Evolutionary conservation across 495 filamentous ascomycete species (phyloP).

Genomic region (Daldinia childiae): DNA sequence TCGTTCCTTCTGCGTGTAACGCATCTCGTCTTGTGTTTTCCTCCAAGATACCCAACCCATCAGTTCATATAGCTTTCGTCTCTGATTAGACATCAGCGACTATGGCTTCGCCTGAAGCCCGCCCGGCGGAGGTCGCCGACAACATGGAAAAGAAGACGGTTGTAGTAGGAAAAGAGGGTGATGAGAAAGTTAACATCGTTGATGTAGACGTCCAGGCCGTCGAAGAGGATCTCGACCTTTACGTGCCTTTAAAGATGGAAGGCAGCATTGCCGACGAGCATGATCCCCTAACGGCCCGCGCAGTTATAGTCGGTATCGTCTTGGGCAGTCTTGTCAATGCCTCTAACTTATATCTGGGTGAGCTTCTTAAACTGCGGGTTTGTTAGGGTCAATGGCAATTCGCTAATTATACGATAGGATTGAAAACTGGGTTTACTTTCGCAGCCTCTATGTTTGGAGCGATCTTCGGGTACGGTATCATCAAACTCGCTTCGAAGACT

Average conservation of each 20-base stretch:
- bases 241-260: slow-evolving; percentile 59
- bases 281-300: slow-evolving; percentile 66
- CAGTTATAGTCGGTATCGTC: slow-evolving; percentile 64
- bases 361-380: slow-evolving; percentile 25
- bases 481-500: slow-evolving; percentile 63
- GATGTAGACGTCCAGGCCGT: slow-evolving; percentile 38
- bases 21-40: not conserved
- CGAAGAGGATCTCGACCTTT: slow-evolving; percentile 57
- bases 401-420: slow-evolving; percentile 53
- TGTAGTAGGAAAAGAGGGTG: slow-evolving; percentile 20
- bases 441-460: slow-evolving; percentile 67
- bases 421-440: slow-evolving; percentile 74
- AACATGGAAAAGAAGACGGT: slow-evolving; percentile 19
- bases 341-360: slow-evolving; percentile 72
- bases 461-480: slow-evolving; percentile 72
- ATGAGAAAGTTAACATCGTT: slow-evolving; percentile 38
- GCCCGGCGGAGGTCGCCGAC: slow-evolving; percentile 33
- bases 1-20: slow-evolving; percentile 3
- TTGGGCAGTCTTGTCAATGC: slow-evolving; percentile 70
- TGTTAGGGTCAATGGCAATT: not conserved
- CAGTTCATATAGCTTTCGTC: slow-evolving; percentile 22
- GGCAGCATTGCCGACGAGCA: slow-evolving; percentile 53
- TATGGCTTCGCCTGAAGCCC: slow-evolving; percentile 42
- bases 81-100: slow-evolving; percentile 20
- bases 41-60: slow-evolving; percentile 16